Evolutionary conservation across 2,329 filamentous ascomycete genomes (phyloP).

Genomic region (Trichoderma koningii): DNA sequence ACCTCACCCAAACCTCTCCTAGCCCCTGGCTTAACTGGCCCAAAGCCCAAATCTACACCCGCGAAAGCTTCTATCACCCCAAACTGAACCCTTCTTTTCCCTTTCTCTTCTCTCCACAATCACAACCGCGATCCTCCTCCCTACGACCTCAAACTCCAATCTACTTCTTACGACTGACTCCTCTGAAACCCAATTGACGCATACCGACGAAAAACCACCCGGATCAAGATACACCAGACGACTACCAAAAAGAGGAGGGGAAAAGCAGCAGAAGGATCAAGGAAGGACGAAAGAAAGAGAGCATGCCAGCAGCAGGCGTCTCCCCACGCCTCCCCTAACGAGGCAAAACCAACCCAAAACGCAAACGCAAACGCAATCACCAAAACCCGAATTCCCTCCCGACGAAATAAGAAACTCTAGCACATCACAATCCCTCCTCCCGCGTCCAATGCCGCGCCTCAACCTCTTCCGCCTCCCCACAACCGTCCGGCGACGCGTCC

Average conservation of each 20-base stretch:
- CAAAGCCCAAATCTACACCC: not conserved
- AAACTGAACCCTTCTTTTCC: not conserved
- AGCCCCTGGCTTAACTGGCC: constrained; percentile 3
- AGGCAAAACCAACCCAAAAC: not conserved
- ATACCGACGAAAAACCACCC: not conserved
- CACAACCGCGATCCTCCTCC: not conserved
- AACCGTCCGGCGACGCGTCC: constrained; percentile 58
- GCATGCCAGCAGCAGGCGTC: constrained; percentile 24
- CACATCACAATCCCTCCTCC: too few species aligned
- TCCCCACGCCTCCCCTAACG: constrained; percentile 17
- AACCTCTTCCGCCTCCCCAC: constrained; percentile 57
- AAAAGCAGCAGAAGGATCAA: not conserved
- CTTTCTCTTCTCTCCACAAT: not conserved
- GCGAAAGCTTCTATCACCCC: constrained; percentile 16
- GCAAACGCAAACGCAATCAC: not conserved
- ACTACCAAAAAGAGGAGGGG: not conserved
- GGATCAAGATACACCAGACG: not conserved
- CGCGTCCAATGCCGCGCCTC: constrained; percentile 42
- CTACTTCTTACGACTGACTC: not conserved
- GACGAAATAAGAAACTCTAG: too few species aligned
- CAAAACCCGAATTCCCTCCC: not conserved
- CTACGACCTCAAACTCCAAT: not conserved
- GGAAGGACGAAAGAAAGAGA: not conserved
- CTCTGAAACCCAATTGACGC: not conserved
- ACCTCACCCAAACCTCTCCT: not conserved